phyloP scores from a whole-genome alignment of 73 alveolate genomes.

The Paramecium caudatum region DNA sequence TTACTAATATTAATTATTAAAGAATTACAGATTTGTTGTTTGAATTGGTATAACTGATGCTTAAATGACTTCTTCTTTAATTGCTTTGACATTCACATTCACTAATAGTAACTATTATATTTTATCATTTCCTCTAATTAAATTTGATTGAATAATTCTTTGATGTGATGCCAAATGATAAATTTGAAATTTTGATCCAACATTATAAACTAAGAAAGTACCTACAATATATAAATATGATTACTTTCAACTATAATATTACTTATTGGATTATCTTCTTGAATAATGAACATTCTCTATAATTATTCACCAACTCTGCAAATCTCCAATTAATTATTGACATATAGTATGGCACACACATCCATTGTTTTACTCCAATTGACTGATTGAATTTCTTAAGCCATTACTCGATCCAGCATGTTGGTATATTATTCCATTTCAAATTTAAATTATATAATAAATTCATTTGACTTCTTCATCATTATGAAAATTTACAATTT shows the following conservation, averaged over 20 bases:
- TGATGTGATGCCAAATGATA: conserved; percentile 56
- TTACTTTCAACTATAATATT: conserved; percentile 54
- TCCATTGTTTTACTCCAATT: conserved; percentile 71
- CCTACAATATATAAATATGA: not conserved
- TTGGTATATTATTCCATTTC: conserved; percentile 54
- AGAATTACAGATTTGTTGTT: conserved; percentile 16
- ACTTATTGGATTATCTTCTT: conserved; percentile 10
- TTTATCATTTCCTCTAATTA: not conserved
- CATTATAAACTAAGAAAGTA: not conserved
- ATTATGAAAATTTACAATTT: too few species aligned
- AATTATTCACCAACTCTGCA: conserved; percentile 63
- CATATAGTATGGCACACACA: conserved; percentile 49
- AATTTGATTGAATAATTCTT: conserved; percentile 24
- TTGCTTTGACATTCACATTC: not conserved
- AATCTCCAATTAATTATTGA: conserved; percentile 21
- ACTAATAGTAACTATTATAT: not conserved
- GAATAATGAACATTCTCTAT: conserved; percentile 30
- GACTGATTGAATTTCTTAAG: conserved; percentile 30
- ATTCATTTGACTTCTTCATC: too few species aligned
- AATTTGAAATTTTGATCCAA: not conserved
- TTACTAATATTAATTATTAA: not conserved
- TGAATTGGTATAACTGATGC: not conserved
- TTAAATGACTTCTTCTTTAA: not conserved
- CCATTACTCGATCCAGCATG: conserved; percentile 49
- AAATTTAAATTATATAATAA: conserved; percentile 36